Percentiles rank a stretch among this genome's conserved stretches.
Conservation (phyloP, 169 alveolate species). For the Theileria sp. region DNA sequence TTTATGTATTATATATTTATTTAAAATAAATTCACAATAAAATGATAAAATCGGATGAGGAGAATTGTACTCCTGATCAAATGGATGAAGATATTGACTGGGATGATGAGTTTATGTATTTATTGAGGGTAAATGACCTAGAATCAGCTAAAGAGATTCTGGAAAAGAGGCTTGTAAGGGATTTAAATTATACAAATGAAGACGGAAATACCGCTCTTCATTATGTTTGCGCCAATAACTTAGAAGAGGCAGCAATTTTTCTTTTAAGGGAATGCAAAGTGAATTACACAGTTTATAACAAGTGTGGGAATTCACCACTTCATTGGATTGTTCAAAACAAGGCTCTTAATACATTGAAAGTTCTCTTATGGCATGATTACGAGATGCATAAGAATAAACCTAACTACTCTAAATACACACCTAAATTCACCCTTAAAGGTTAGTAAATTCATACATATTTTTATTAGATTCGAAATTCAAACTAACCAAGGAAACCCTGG, state of each 20-base stretch:
- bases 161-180: conserved; percentile 35
- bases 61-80: not conserved
- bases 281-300: conserved; percentile 60
- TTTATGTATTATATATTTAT: not conserved
- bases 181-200: conserved; percentile 42
- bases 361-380: conserved; percentile 66
- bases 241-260: conserved; percentile 62
- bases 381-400: conserved; percentile 54
- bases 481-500: conserved; percentile 2
- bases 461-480: not conserved
- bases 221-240: conserved; percentile 73
- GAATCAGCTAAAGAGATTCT: conserved; percentile 37
- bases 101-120: conserved; percentile 59
- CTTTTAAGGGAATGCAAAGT: conserved; percentile 65
- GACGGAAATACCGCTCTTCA: conserved; percentile 70
- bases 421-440: not conserved
- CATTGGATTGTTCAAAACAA: conserved; percentile 78
- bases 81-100: not conserved
- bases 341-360: conserved; percentile 60
- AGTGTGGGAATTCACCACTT: conserved; percentile 73
- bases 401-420: not conserved
- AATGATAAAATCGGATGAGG: not conserved
- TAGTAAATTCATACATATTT: not conserved
- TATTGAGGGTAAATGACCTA: conserved; percentile 49
- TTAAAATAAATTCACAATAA: not conserved